Conservation (phyloP, 2,329 filamentous ascomycete genomes). For the Phyllosticta citrichinensis region DNA sequence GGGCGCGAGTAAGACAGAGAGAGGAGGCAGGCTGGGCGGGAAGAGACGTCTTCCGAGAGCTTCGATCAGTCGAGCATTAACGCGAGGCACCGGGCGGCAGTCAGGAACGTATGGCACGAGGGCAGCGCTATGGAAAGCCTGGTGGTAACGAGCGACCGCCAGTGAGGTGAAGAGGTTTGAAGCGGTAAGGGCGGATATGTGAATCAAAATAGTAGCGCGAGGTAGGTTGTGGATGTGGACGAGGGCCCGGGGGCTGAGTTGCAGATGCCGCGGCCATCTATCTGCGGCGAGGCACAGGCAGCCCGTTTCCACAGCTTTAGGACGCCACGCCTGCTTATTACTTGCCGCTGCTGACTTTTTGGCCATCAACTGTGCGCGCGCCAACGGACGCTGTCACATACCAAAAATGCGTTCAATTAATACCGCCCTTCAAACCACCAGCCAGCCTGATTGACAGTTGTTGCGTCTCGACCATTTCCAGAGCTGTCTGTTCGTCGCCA, state of each 20-base stretch:
- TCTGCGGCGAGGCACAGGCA: background rate
- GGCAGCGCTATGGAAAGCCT: background rate
- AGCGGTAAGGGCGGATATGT: background rate
- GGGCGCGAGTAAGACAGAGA: background rate
- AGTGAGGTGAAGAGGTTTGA: background rate
- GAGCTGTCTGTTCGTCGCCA: background rate
- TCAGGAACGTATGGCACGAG: background rate
- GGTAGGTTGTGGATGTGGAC: background rate
- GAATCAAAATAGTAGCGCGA: background rate
- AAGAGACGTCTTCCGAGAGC: conserved; percentile 6
- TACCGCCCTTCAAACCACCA: background rate
- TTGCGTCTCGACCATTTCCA: background rate
- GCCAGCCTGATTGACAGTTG: background rate
- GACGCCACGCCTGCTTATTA: background rate
- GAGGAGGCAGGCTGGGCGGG: conserved; percentile 8
- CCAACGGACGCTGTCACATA: background rate
- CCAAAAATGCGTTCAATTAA: background rate
- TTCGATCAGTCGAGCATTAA: conserved; percentile 9
- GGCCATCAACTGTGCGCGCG: background rate
- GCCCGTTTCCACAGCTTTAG: background rate
- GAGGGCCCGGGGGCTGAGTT: background rate
- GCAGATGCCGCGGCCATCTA: background rate
- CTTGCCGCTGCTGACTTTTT: background rate
- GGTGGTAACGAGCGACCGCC: background rate
- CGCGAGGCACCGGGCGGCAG: background rate